phyloP scores from a whole-genome alignment of 2,329 filamentous ascomycete genomes.

The Epichloe elymi region DNA sequence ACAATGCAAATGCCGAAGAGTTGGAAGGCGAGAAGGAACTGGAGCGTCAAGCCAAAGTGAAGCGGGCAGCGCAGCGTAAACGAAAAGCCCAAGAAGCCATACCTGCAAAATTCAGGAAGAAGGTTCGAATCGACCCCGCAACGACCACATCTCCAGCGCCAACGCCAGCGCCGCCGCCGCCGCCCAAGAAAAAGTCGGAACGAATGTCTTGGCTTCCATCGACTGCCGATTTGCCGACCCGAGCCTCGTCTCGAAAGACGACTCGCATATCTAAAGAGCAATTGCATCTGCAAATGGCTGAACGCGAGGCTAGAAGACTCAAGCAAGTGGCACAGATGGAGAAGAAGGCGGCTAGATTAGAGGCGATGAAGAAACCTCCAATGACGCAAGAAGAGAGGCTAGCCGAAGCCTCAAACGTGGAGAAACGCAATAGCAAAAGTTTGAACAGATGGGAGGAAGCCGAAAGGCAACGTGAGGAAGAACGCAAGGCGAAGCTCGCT shows the following conservation, averaged over 20 bases:
- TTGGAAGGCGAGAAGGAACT: conserved; percentile 80
- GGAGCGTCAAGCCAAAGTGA: conserved; percentile 59
- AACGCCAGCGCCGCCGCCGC: conserved; percentile 32
- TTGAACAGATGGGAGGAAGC: conserved; percentile 89
- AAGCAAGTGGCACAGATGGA: conserved; percentile 58
- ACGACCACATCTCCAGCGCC: conserved; percentile 21
- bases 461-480: conserved; percentile 77
- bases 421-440: conserved; percentile 79
- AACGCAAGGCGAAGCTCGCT: conserved; percentile 69
- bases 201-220: conserved; percentile 45
- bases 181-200: conserved; percentile 48
- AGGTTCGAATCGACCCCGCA: conserved; percentile 55
- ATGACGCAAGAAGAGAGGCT: conserved; percentile 82
- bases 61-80: conserved; percentile 56
- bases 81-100: conserved; percentile 68
- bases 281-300: conserved; percentile 57
- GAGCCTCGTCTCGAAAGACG: conserved; percentile 44
- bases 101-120: conserved; percentile 58
- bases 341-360: conserved; percentile 54
- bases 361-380: conserved; percentile 61
- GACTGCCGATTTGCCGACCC: conserved; percentile 39
- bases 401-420: conserved; percentile 68
- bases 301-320: conserved; percentile 56
- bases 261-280: conserved; percentile 48
- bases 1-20: conserved; percentile 46